Conservation (phyloP, 1,284 basidiomycete species). For the Puccinia sorghi region DNA sequence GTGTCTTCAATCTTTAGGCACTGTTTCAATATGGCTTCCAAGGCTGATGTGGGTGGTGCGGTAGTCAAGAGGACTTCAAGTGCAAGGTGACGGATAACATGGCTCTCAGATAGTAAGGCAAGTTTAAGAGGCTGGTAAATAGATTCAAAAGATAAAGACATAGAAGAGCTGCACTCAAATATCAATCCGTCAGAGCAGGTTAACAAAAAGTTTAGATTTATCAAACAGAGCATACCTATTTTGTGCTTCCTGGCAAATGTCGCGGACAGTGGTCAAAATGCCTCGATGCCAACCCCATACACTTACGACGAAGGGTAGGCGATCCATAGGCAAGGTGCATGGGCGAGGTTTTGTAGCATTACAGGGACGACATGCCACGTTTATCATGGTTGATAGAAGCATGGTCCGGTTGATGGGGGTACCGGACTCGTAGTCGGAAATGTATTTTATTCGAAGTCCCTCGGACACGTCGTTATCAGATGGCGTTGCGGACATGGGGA, state of each 20-base stretch:
- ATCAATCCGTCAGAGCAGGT: neutral
- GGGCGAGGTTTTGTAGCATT: neutral
- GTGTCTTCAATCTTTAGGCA: constrained; percentile 55
- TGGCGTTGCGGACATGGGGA: neutral
- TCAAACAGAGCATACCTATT: constrained; percentile 3
- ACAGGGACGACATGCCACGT: constrained; percentile 1
- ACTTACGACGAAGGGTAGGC: constrained; percentile 27
- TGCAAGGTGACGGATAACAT: constrained; percentile 58
- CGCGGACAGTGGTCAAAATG: constrained; percentile 24
- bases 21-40: constrained; percentile 51
- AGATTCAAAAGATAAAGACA: constrained; percentile 34
- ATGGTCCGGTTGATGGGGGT: constrained; percentile 34
- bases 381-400: constrained; percentile 25
- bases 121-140: constrained; percentile 36
- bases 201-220: neutral
- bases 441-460: constrained; percentile 29
- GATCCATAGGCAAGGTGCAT: constrained; percentile 8
- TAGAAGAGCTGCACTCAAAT: constrained; percentile 4
- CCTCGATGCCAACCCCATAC: constrained; percentile 49
- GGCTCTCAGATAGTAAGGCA: constrained; percentile 61
- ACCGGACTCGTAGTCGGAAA: constrained; percentile 37
- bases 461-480: neutral
- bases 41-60: constrained; percentile 50
- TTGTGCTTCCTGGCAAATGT: constrained; percentile 19
- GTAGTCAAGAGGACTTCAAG: constrained; percentile 58